phyloP scores from a whole-genome alignment of 116 monocot genomes.

The Trichopus zeylanicus region DNA sequence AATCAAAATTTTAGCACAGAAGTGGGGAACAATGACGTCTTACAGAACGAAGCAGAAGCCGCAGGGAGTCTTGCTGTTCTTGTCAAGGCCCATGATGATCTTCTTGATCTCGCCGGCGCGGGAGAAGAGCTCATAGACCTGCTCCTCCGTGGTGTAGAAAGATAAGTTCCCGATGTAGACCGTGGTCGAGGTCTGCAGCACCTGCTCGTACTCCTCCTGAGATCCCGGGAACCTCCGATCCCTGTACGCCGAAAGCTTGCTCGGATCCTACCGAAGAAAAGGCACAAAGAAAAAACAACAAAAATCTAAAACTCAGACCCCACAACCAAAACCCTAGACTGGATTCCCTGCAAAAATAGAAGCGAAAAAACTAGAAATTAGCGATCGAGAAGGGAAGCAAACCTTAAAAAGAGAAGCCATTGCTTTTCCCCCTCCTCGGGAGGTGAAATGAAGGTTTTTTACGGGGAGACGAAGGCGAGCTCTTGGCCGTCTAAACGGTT shows the following conservation, averaged over 20 bases:
- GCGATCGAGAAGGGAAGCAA: not conserved
- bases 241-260: conserved; percentile 80
- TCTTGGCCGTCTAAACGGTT: no score
- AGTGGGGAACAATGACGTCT: no score
- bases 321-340: no score
- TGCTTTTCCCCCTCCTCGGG: not conserved
- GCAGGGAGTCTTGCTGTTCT: conserved; percentile 92
- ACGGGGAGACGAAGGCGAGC: no score
- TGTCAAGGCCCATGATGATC: conserved; percentile 97
- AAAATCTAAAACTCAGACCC: not conserved
- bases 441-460: no score
- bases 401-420: conserved; percentile 68
- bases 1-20: not conserved
- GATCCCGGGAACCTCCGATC: conserved; percentile 83
- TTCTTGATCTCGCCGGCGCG: conserved; percentile 98
- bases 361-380: no score
- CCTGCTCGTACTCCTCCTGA: conserved; percentile 90
- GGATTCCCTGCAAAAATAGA: no score
- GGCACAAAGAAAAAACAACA: no score
- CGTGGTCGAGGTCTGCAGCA: conserved; percentile 62
- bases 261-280: conserved; percentile 76
- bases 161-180: conserved; percentile 90
- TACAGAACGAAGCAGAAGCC: conserved; percentile 96
- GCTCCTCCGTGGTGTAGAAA: conserved; percentile 99
- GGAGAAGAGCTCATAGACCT: conserved; percentile 93